Base-by-base conservation (phyloP, 140 eudicot species). In the Oenanthe javanica region DNA sequence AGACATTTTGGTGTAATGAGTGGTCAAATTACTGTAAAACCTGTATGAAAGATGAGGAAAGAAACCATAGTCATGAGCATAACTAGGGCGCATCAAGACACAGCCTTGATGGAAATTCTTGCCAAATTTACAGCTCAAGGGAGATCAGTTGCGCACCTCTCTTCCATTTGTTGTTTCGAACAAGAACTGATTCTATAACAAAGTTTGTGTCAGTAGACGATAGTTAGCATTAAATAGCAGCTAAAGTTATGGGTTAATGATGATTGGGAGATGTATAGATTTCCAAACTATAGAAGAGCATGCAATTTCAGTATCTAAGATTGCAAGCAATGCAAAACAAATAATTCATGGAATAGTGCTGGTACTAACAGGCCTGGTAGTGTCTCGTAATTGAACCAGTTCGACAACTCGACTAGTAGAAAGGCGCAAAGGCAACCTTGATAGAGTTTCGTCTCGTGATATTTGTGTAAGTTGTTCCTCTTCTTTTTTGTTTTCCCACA, bases 391-490 rank as follows among this genome's bases (percentile, higher is more conserved):
- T 80, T 96, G 99, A 79, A 96, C 99, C 79, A 96, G 99, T 86
- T 96, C 99, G 78, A 96, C 97, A 83, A 96, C 87, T 83, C 99
- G 96, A 80, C 90, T 89, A 52, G 98, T 96, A 43, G 99, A 96
- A 71, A 96, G 94, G 75, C 96, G 98, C 77, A 93, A 81, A 52
- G 99, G 99, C 87, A 96, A 82, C 85, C 99, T 87, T 73, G 99
- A 96, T 77, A 96, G 79, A 14, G 97, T 96, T 87, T 96, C 99
- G 81, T 96, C 81, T 55, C 99, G 86, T 27, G 92, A 80, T 83
- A 96, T 96, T 83, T 96, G 99, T 73, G 98, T 87, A 85, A 96
- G 89, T 82, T 91, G 99, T 82, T 96, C 98, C 91, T 96, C 99
- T 85, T 96, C 99, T 81, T 96, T 96, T 85, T 89, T 93, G 88